A percentile compares a stretch with the other conserved stretches of the same genome.
These are phyloP conservation scores for Candida multigemmis DNA, from an alignment of 805 yeast species.

Conservation along the genomic window DNA sequence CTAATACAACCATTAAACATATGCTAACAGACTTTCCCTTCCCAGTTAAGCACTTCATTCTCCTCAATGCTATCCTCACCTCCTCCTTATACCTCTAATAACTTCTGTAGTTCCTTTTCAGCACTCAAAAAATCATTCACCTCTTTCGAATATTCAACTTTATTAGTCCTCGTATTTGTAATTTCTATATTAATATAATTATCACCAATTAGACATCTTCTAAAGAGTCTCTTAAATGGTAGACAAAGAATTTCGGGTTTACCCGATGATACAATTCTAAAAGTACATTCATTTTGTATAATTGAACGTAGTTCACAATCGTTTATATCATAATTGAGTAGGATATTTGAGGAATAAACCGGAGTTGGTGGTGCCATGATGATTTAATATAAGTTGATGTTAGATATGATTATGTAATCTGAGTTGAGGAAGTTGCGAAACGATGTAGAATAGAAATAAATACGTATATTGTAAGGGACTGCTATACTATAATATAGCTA, in stretches of 20 bases:
- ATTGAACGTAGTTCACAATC: slow-evolving; percentile 24
- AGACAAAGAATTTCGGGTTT: slow-evolving; percentile 29
- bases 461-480: too few relatives aligned
- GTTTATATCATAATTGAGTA: slow-evolving; percentile 20
- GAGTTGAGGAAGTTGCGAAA: too few relatives aligned
- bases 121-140: slow-evolving; percentile 28
- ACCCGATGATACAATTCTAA: slow-evolving; percentile 14
- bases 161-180: slow-evolving; percentile 25
- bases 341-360: slow-evolving; percentile 18
- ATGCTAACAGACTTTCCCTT: too few relatives aligned
- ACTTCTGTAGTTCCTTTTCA: slow-evolving; percentile 24
- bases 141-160: slow-evolving; percentile 11
- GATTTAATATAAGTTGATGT: too few relatives aligned
- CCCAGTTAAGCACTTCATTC: too few relatives aligned
- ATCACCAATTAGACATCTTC: slow-evolving; percentile 21
- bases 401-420: too few relatives aligned
- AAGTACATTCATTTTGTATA: slow-evolving; percentile 35
- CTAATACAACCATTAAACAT: too few relatives aligned
- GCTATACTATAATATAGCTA: too few relatives aligned
- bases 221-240: slow-evolving; percentile 34
- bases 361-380: slow-evolving; percentile 40
- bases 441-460: too few relatives aligned
- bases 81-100: slow-evolving; percentile 19
- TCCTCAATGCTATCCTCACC: too few relatives aligned
- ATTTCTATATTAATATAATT: slow-evolving; percentile 32